phyloP scores from a whole-genome alignment of 768 basidiomycete genomes.

The Tylopilus subfusipes region DNA sequence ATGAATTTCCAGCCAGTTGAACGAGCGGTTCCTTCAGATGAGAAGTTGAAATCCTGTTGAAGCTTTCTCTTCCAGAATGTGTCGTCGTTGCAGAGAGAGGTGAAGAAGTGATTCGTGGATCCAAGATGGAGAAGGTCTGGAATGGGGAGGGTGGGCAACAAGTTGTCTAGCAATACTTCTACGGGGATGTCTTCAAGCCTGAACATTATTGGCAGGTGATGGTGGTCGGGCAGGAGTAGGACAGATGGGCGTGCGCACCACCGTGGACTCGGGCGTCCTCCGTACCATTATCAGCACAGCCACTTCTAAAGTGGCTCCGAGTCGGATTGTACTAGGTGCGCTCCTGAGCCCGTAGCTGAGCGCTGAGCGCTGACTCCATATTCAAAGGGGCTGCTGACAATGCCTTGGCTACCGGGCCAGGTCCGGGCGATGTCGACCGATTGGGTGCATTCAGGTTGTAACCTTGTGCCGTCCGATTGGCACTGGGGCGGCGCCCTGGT shows the following conservation, averaged over 20 bases:
- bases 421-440: background rate
- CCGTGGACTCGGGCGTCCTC: background rate
- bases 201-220: conserved; percentile 30
- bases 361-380: too few species aligned
- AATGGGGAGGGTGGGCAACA: conserved; percentile 56
- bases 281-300: conserved; percentile 22
- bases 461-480: too few species aligned
- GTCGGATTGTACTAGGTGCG: background rate
- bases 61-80: conserved; percentile 76
- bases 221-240: conserved; percentile 2
- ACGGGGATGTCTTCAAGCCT: conserved; percentile 56
- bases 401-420: too few species aligned
- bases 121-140: conserved; percentile 56
- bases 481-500: too few species aligned
- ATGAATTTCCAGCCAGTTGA: conserved; percentile 77
- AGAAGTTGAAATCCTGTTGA: conserved; percentile 73
- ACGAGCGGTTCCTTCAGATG: conserved; percentile 66
- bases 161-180: conserved; percentile 74
- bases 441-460: background rate
- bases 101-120: conserved; percentile 63
- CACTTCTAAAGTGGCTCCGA: conserved; percentile 1
- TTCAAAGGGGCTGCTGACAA: background rate
- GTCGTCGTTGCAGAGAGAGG: conserved; percentile 60
- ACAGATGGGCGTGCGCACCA: background rate
- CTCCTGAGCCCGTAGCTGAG: too few species aligned